Evolutionary conservation across 1,139 yeast genomes (phyloP).

Genomic region (Yueomyces sp.): DNA sequence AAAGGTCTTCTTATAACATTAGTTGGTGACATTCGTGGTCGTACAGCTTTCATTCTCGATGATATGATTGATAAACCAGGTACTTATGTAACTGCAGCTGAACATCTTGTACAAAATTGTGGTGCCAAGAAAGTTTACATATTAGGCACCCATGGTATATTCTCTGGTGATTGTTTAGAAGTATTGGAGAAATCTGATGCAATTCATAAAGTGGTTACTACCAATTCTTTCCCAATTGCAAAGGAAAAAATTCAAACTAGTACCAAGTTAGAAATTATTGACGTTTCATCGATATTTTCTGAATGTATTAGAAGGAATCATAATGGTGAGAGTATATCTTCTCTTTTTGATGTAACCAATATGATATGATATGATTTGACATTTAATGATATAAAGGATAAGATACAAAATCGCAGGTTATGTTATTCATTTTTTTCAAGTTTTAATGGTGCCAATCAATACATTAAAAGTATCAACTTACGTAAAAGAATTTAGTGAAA

Average conservation of each 20-base stretch:
- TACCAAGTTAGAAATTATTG: constrained; percentile 69
- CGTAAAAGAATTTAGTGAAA: too few species aligned
- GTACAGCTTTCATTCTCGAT: constrained; percentile 85
- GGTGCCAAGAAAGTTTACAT: constrained; percentile 88
- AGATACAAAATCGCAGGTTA: too few species aligned
- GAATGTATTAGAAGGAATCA: constrained; percentile 98
- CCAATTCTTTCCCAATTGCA: constrained; percentile 87
- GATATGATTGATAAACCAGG: constrained; percentile 95
- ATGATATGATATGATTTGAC: too few species aligned
- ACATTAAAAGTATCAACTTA: too few species aligned
- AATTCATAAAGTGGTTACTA: constrained; percentile 78
- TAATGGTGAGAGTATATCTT: constrained; percentile 91
- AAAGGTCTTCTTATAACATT: constrained; percentile 83
- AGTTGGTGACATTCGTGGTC: constrained; percentile 87
- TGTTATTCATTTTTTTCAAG: too few species aligned
- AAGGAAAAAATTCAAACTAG: constrained; percentile 43
- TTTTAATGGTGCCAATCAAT: too few species aligned
- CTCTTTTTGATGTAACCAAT: constrained; percentile 58
- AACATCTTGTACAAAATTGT: constrained; percentile 86
- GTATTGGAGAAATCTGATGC: constrained; percentile 62
- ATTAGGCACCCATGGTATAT: constrained; percentile 91
- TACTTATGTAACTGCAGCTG: constrained; percentile 93
- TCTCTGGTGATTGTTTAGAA: constrained; percentile 77
- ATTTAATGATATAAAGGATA: too few species aligned
- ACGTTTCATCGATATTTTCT: constrained; percentile 87